These are phyloP conservation scores for Dactylonectria macrodidyma DNA, from an alignment of 2,329 filamentous ascomycete species.

Conservation along the genomic window DNA sequence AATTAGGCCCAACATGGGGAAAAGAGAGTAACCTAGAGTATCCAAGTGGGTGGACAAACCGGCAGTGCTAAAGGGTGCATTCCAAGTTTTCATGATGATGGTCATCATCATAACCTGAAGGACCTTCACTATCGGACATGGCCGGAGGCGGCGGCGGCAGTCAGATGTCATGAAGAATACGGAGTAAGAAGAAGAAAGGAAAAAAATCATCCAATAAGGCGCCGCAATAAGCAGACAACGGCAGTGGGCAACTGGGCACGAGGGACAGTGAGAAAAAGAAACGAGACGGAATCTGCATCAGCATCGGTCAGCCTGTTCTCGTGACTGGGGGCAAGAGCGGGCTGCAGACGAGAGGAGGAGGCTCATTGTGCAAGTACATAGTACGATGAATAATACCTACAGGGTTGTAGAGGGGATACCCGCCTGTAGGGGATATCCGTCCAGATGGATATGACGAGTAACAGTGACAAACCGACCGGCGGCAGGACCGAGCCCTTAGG, in stretches of 20 bases:
- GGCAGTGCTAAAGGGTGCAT: neutral
- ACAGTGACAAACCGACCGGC: neutral
- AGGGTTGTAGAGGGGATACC: too few relatives aligned
- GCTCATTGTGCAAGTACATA: neutral
- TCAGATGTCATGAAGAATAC: neutral
- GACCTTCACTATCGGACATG: neutral
- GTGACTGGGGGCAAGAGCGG: conserved; percentile 7
- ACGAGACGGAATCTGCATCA: neutral
- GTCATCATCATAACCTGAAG: neutral
- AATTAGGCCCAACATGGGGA: neutral
- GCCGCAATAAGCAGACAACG: neutral
- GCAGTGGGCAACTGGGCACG: neutral
- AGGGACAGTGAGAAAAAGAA: neutral
- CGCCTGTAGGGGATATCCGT: too few relatives aligned
- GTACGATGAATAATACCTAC: neutral
- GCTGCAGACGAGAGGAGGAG: neutral
- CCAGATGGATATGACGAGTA: too few relatives aligned
- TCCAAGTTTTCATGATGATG: neutral
- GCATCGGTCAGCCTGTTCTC: neutral
- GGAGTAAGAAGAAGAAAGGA: neutral
- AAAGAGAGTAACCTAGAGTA: neutral
- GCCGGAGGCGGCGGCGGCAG: neutral
- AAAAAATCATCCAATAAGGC: neutral
- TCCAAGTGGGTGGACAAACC: too few relatives aligned
- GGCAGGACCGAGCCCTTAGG: neutral